A percentile compares a stretch with the other conserved stretches of the same genome.
Evolutionary conservation across 352 stramenopile species (phyloP).

Genomic region (Pythium rishiriense): DNA sequence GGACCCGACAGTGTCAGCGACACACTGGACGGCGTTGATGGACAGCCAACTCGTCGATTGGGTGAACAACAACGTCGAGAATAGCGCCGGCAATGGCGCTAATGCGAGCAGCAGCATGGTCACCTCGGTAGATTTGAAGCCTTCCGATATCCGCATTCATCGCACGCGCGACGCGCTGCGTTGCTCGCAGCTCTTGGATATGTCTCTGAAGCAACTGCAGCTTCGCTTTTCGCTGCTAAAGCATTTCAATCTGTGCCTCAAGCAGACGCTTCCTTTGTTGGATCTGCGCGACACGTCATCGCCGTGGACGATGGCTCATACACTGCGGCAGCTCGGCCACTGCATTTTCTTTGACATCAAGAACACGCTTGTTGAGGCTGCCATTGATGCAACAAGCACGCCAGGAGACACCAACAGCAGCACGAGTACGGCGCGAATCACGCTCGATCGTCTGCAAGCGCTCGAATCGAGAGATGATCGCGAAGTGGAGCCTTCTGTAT

Average conservation of each 20-base stretch:
- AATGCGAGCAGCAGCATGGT: slow-evolving; percentile 20
- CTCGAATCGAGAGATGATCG: slow-evolving; percentile 87
- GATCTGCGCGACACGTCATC: slow-evolving; percentile 76
- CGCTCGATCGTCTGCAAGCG: slow-evolving; percentile 79
- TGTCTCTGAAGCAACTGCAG: slow-evolving; percentile 59
- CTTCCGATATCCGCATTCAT: slow-evolving; percentile 71
- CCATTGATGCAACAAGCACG: slow-evolving; percentile 74
- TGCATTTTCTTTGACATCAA: slow-evolving; percentile 90
- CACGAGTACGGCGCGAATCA: slow-evolving; percentile 80
- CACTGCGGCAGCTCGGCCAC: slow-evolving; percentile 70
- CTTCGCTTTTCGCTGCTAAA: slow-evolving; percentile 82
- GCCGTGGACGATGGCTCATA: slow-evolving; percentile 73
- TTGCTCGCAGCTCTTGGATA: slow-evolving; percentile 64
- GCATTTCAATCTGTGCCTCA: slow-evolving; percentile 75
- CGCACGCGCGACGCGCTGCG: slow-evolving; percentile 68
- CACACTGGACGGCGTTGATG: slow-evolving; percentile 64
- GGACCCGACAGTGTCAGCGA: background rate
- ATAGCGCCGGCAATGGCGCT: slow-evolving; percentile 10
- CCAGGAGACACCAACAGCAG: slow-evolving; percentile 50
- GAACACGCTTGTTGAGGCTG: slow-evolving; percentile 73
- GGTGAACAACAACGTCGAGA: slow-evolving; percentile 82
- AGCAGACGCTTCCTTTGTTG: slow-evolving; percentile 66
- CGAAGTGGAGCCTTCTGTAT: slow-evolving; percentile 85
- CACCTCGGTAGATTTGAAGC: slow-evolving; percentile 63
- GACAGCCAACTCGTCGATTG: slow-evolving; percentile 86